Base-by-base conservation (phyloP, 1,139 yeast species). In the Yamadazyma oceani region DNA sequence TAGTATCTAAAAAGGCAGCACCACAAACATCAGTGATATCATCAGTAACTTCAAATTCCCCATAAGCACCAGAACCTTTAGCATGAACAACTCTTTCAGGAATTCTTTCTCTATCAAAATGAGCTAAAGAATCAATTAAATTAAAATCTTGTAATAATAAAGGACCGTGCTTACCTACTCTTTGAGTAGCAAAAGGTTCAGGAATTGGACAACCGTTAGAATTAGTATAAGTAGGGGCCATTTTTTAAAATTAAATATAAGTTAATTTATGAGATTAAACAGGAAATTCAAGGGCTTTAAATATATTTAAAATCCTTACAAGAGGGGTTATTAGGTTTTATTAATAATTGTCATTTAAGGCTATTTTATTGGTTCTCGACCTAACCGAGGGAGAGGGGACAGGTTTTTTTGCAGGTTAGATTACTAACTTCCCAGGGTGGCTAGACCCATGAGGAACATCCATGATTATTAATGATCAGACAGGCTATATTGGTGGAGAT, bases 61-160 rank as follows among this genome's bases (percentile, higher is more conserved):
- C 92, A 57, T 74, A 82, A 36, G 94, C 94, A 51, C 95, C 95
- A 31, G 88, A 85, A 48, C 95, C 95, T 64, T 85, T 85, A 45
- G 95, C 95, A 58, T 86, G 95, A 36, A 86, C 95, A 39, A 86
- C 94, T 62, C 95, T 78, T 66, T 86, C 95, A 29, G 95, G 95
- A 44, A 86, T 80, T 61, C 95, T 75, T 66, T 87, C 95, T 54
- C 95, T 78, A 67, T 85, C 92, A 54, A 86, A 86, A 60, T 85
- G 94, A 21, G 95, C 85, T 38, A 86, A 66, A 30, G 85, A 71
- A 55, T 86, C 95, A 54, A 85, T 74, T 55, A 85, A 67, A 62
- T 83, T 85, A 64, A 80, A 80, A 60, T 86, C 95, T 63, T 86
- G 95, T 50, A 86, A 61, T 43, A 85, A 70, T 50, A 85, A 67